phyloP scores from a whole-genome alignment of 1,284 basidiomycete genomes.

The Prillingera fragicola region DNA sequence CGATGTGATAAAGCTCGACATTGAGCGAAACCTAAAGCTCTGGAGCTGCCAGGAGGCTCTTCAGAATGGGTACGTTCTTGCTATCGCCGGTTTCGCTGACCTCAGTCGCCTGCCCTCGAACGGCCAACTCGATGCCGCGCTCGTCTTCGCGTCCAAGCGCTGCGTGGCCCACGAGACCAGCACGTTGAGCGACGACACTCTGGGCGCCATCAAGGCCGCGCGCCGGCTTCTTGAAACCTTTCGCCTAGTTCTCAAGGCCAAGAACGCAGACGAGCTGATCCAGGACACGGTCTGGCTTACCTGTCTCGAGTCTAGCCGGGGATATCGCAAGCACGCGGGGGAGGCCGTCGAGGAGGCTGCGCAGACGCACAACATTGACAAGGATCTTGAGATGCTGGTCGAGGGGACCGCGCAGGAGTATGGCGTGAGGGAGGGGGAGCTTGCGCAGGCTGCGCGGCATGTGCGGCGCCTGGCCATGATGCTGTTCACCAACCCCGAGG shows the following conservation, averaged over 20 bases:
- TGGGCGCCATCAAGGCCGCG: background rate
- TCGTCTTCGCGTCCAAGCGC: background rate
- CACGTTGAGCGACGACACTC: conserved; percentile 1
- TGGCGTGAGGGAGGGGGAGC: conserved; percentile 3
- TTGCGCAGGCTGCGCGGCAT: conserved; percentile 2
- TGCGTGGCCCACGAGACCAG: background rate
- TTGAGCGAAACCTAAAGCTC: conserved; percentile 2
- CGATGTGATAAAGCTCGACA: background rate
- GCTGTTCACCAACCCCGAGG: conserved; percentile 7
- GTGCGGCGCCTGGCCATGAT: conserved; percentile 6
- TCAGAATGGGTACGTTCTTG: background rate
- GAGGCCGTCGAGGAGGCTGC: background rate
- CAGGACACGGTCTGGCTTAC: conserved; percentile 11
- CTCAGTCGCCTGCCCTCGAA: conserved; percentile 6
- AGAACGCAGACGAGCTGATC: conserved; percentile 15
- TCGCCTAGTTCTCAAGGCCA: conserved; percentile 6
- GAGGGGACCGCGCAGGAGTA: background rate
- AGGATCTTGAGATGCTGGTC: background rate
- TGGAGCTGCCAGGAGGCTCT: background rate
- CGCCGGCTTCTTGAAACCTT: background rate
- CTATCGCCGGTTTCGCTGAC: background rate
- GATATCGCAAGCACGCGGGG: no score
- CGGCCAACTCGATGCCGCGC: conserved; percentile 2
- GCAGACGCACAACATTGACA: background rate
- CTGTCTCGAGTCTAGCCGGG: conserved; percentile 5